Evolutionary conservation across 148 eudicot species (phyloP), one percentile per base, ranked within the genome.

Genomic region (Chenopodium suecicum): DNA sequence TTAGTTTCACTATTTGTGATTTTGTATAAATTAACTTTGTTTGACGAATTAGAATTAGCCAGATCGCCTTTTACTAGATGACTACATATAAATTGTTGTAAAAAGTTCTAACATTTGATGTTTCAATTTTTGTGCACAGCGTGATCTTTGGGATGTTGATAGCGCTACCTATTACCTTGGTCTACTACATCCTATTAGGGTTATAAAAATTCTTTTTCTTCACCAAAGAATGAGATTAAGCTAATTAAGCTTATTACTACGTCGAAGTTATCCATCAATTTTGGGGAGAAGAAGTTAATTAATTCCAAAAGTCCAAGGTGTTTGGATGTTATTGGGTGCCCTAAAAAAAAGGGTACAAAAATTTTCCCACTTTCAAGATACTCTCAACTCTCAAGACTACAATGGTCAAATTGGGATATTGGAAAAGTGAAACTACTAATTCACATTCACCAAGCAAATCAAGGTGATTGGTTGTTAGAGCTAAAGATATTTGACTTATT

Each of bases 71-170:
- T 41, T 41, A 41, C 44, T 41, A 41, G 44, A 41, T 41, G 44
- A 6, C 44, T 6, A 41, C 8, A 0, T 41, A 41, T 41, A 41
- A 41, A 9, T 60, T 41, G 64, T 77, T 32, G 50, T 44, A 22
- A 41, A 71, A 34, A 60, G 37, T 77, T 32, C 56, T 77, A 62
- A 74, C 73, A 63, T 2, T 50, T 50, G 16, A 31, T 66, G 64
- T 62, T 37, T 68, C 12, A 48, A 34, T 67, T 37, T 41, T 13
- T 46, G 46, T 82, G 85, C 1, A 73, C 93, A 94, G 98, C 86
- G 98, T 94, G 80, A 94, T 94, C 56, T 94, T 94, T 63, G 98
- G 98, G 60, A 94, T 94, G 98, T 86, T 93, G 91, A 94, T 94
- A 69, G 98, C 98, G 4, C 85, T 94, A 78, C 97, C 98, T 20